phyloP scores from a whole-genome alignment of 1,284 basidiomycete genomes.

The Moniliella sp. region DNA sequence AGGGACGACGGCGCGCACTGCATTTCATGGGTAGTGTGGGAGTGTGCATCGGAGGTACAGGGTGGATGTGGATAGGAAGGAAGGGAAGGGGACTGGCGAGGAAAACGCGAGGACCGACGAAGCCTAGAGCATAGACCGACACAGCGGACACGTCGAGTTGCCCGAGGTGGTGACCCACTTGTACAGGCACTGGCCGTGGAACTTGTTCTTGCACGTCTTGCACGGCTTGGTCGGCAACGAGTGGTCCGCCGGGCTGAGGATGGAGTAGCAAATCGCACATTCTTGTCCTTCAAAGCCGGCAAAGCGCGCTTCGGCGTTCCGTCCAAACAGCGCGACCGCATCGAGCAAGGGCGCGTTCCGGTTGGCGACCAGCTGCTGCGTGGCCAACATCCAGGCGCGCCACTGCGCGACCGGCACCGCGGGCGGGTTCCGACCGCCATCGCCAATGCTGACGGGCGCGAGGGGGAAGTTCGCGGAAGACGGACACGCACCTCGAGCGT shows the following conservation, averaged over 20 bases:
- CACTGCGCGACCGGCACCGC: conserved; percentile 75
- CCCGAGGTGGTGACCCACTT: conserved; percentile 74
- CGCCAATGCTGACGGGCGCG: conserved; percentile 68
- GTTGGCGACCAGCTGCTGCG: conserved; percentile 65
- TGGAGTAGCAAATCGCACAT: conserved; percentile 42
- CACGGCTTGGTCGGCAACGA: conserved; percentile 76
- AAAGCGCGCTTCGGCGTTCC: conserved; percentile 50
- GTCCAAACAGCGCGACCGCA: conserved; percentile 76
- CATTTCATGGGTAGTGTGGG: too few relatives aligned
- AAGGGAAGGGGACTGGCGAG: too few relatives aligned
- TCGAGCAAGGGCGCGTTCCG: conserved; percentile 79
- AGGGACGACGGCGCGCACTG: too few relatives aligned
- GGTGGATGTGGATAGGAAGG: too few relatives aligned
- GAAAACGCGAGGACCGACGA: too few relatives aligned
- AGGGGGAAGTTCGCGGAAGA: conserved; percentile 72
- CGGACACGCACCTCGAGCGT: conserved; percentile 70
- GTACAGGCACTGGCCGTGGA: conserved; percentile 43
- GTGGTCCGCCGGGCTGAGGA: conserved; percentile 67
- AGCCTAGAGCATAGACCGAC: conserved; percentile 46
- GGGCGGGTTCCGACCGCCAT: conserved; percentile 63
- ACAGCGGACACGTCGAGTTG: conserved; percentile 71
- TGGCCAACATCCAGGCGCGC: conserved; percentile 77
- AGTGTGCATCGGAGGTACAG: too few relatives aligned
- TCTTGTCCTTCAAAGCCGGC: conserved; percentile 23
- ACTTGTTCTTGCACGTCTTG: conserved; percentile 75